A percentile compares a stretch with the other conserved stretches of the same genome.
phyloP scores from a whole-genome alignment of 2,329 filamentous ascomycete species.

The Stemphylium lycopersici region DNA sequence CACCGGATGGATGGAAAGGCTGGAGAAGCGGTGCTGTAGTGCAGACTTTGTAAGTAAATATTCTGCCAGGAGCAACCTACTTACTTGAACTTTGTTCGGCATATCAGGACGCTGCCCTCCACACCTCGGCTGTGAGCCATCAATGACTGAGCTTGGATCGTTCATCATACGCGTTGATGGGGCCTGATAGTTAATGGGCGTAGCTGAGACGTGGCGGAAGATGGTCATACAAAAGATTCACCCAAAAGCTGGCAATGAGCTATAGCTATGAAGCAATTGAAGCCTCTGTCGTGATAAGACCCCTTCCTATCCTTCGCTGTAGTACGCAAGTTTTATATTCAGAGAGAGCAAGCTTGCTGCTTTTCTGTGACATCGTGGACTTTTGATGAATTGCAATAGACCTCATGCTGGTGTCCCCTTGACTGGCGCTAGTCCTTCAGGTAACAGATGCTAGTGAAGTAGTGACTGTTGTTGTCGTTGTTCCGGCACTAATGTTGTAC shows the following conservation, averaged over 20 bases:
- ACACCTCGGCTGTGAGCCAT: conserved; percentile 21
- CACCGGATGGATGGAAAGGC: neutral
- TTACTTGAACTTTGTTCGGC: conserved; percentile 3
- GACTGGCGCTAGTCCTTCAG: neutral
- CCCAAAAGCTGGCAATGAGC: no score
- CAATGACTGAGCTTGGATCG: conserved; percentile 12
- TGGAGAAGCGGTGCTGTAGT: neutral
- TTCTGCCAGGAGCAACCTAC: neutral
- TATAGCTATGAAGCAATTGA: neutral
- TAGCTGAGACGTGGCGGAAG: neutral
- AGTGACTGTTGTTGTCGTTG: conserved; percentile 2
- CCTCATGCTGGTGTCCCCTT: neutral
- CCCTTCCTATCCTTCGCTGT: neutral
- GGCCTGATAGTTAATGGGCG: neutral
- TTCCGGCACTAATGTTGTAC: conserved; percentile 5
- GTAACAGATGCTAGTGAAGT: conserved; percentile 6
- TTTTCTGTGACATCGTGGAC: neutral
- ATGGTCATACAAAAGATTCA: neutral
- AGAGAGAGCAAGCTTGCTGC: neutral
- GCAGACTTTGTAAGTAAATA: neutral
- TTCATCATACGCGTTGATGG: conserved; percentile 12
- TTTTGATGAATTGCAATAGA: neutral
- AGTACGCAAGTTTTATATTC: neutral
- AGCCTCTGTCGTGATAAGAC: no score
- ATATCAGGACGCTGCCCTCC: conserved; percentile 15